phyloP scores from a whole-genome alignment of 768 basidiomycete species.

The Omphalotus guepiniiformis region DNA sequence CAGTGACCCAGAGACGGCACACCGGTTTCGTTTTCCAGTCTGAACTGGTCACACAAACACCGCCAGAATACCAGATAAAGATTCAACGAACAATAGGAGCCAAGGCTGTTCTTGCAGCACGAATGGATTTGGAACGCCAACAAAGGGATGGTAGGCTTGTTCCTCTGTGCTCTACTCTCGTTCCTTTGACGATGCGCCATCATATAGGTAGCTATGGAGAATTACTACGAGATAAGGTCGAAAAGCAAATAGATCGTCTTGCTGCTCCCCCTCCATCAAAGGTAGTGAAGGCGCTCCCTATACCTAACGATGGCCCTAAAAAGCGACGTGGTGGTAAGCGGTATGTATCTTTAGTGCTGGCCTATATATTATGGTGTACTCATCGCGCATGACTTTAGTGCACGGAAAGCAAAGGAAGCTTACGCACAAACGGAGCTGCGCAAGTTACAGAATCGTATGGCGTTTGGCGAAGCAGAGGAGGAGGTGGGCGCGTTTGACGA shows the following conservation, averaged over 20 bases:
- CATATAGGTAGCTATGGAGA: slow-evolving; percentile 77
- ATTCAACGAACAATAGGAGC: slow-evolving; percentile 92
- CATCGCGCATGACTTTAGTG: slow-evolving; percentile 42
- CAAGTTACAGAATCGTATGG: slow-evolving; percentile 96
- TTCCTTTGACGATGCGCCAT: neutral
- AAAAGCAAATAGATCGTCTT: slow-evolving; percentile 86
- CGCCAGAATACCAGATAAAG: slow-evolving; percentile 86
- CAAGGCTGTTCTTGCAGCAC: slow-evolving; percentile 83
- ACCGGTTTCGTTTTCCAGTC: slow-evolving; percentile 98
- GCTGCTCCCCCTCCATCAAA: slow-evolving; percentile 94
- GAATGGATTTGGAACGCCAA: slow-evolving; percentile 90
- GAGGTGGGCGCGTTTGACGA: slow-evolving; percentile 97
- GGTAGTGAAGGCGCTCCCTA: slow-evolving; percentile 87
- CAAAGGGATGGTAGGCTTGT: slow-evolving; percentile 69
- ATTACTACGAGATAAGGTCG: slow-evolving; percentile 79
- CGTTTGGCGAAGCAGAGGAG: slow-evolving; percentile 91
- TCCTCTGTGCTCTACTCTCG: slow-evolving; percentile 5
- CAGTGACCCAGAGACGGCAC: slow-evolving; percentile 81
- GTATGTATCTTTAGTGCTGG: slow-evolving; percentile 34
- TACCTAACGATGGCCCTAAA: slow-evolving; percentile 93
- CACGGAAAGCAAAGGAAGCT: slow-evolving; percentile 97
- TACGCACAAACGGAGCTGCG: slow-evolving; percentile 95
- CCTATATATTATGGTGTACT: neutral
- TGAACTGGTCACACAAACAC: slow-evolving; percentile 79
- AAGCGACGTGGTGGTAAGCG: slow-evolving; percentile 95